Conservation (phyloP, 495 filamentous ascomycete genomes). For the Annulohypoxylon nitens region DNA sequence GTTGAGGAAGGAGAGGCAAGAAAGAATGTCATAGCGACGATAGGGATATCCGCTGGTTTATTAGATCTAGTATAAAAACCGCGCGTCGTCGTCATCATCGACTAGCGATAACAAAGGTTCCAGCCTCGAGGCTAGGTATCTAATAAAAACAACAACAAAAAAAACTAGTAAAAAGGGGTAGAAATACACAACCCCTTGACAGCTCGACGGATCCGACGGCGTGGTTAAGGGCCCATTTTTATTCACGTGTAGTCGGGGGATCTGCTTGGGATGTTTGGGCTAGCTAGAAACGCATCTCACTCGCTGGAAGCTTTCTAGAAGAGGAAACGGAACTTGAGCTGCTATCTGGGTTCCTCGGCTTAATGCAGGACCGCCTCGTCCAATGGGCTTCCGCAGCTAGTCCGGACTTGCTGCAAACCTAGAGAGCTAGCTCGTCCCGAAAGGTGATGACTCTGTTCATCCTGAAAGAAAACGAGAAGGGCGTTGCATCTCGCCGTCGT, state of each 20-base stretch:
- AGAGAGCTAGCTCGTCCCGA: conserved; percentile 37
- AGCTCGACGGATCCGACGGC: conserved; percentile 46
- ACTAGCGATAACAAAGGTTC: conserved; percentile 19
- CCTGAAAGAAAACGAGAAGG: conserved; percentile 13
- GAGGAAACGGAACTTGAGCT: conserved; percentile 39
- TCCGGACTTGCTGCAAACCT: conserved; percentile 33
- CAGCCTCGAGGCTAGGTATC: conserved; percentile 30
- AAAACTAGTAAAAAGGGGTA: conserved; percentile 33
- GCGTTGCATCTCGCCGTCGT: conserved; percentile 44
- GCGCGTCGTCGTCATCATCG: conserved; percentile 41
- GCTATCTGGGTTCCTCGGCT: conserved; percentile 41
- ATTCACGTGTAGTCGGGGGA: conserved; percentile 46
- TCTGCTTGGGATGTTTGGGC: conserved; percentile 44
- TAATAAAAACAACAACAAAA: not conserved
- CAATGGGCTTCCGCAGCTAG: conserved; percentile 28
- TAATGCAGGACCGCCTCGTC: conserved; percentile 45
- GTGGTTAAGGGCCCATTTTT: conserved; percentile 47
- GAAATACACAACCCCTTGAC: conserved; percentile 40
- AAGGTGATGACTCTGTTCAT: conserved; percentile 25
- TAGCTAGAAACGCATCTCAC: conserved; percentile 39
- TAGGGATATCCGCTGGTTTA: conserved; percentile 17
- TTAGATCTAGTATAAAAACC: conserved; percentile 25
- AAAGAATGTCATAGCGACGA: conserved; percentile 1
- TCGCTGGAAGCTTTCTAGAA: conserved; percentile 48
- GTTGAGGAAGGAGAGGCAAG: conserved; percentile 5